Evolutionary conservation across 2,329 filamentous ascomycete genomes (phyloP).

Genomic region (Alternaria viburni): DNA sequence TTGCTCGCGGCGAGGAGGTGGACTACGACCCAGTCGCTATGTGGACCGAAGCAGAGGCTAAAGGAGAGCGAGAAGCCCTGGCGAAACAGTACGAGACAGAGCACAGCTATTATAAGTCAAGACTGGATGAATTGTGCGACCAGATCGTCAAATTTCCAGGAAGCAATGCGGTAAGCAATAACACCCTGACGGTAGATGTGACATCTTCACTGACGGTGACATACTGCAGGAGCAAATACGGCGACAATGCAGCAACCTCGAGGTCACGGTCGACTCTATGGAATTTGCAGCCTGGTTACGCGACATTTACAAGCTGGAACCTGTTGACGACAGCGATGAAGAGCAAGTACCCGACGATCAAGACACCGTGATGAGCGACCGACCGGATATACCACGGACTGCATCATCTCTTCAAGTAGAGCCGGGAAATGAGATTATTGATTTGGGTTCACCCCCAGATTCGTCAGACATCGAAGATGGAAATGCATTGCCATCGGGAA

Average conservation of each 20-base stretch:
- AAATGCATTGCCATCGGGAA: background rate
- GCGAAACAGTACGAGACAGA: conserved; percentile 18
- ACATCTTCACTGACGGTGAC: background rate
- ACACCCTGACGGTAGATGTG: background rate
- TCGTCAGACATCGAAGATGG: conserved; percentile 6
- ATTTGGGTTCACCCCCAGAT: conserved; percentile 27
- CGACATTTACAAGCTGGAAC: conserved; percentile 23
- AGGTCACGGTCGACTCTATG: conserved; percentile 69
- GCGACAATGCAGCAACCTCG: conserved; percentile 64
- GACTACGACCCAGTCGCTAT: conserved; percentile 21
- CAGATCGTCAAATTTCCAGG: conserved; percentile 53
- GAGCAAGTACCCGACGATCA: background rate
- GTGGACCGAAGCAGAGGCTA: conserved; percentile 30
- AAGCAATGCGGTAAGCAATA: conserved; percentile 46
- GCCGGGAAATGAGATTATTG: conserved; percentile 15
- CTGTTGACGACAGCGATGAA: conserved; percentile 6
- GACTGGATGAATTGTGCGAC: conserved; percentile 26
- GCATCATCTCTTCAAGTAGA: background rate
- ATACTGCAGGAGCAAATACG: conserved; percentile 54
- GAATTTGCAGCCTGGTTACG: conserved; percentile 58
- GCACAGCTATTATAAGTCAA: conserved; percentile 17
- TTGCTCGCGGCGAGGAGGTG: conserved; percentile 8
- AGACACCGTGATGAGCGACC: background rate
- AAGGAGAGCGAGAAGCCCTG: conserved; percentile 16
- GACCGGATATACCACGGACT: background rate